Evolutionary conservation across 2,329 filamentous ascomycete species (phyloP).

Genomic region (Hypoxylon sp.): DNA sequence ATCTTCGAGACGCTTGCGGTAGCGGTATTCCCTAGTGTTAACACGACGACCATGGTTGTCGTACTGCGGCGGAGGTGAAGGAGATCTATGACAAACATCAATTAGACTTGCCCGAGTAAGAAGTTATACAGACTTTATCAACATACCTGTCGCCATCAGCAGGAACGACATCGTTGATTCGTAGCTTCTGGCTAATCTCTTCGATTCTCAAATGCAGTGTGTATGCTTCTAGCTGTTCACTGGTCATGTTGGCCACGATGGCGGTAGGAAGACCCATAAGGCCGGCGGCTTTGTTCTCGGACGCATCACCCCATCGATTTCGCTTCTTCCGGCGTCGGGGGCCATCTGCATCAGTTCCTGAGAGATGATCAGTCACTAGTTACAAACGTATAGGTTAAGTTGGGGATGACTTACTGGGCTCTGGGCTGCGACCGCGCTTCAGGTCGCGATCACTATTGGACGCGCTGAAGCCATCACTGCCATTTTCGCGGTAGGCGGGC

Average conservation of each 20-base stretch:
- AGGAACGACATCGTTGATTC: slow-evolving; percentile 98
- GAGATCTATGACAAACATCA: slow-evolving; percentile 75
- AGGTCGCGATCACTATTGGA: slow-evolving; percentile 63
- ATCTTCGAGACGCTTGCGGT: slow-evolving; percentile 97
- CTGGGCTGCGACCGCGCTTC: slow-evolving; percentile 95
- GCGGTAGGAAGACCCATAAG: slow-evolving; percentile 97
- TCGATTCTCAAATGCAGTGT: slow-evolving; percentile 96
- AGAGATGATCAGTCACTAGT: slow-evolving; percentile 44
- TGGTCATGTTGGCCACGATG: slow-evolving; percentile 98
- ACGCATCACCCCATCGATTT: slow-evolving; percentile 97
- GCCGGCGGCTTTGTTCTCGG: slow-evolving; percentile 98
- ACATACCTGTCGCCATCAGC: slow-evolving; percentile 94
- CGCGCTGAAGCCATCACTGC: slow-evolving; percentile 58
- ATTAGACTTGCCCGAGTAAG: neutral
- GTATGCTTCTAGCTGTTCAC: slow-evolving; percentile 97
- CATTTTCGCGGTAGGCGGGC: slow-evolving; percentile 52
- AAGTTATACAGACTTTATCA: slow-evolving; percentile 8
- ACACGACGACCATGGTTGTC: slow-evolving; percentile 99
- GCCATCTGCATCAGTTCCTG: slow-evolving; percentile 76
- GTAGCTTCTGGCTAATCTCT: slow-evolving; percentile 98
- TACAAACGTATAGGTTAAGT: neutral
- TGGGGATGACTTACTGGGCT: slow-evolving; percentile 72
- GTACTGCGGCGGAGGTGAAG: slow-evolving; percentile 95
- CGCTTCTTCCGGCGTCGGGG: slow-evolving; percentile 95
- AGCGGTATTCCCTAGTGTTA: slow-evolving; percentile 98